Percentiles rank a stretch among this genome's conserved stretches.
Evolutionary conservation across 2,329 filamentous ascomycete species (phyloP).

Genomic region (Immersiporthe knoxdaviesiana): DNA sequence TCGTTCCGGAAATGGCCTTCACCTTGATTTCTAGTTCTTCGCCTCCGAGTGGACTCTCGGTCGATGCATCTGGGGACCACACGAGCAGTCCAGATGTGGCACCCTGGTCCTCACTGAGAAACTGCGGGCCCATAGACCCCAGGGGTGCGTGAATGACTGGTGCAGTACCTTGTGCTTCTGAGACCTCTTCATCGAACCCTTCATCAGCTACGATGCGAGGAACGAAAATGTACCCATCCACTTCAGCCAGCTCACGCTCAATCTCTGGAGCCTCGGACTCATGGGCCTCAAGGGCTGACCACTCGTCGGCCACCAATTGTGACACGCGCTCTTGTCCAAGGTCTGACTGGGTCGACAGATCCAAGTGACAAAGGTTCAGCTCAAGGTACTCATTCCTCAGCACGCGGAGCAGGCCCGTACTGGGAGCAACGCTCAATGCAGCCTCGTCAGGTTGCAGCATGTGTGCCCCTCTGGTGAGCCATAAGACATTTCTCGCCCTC

Average conservation of each 20-base stretch:
- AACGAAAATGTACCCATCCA: neutral
- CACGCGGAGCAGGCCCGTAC: neutral
- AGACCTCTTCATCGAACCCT: neutral
- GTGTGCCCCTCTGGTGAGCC: neutral
- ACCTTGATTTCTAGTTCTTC: neutral
- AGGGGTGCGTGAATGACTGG: neutral
- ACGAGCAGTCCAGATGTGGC: neutral
- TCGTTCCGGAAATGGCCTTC: neutral
- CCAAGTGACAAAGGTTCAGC: neutral
- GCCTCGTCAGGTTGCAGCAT: neutral
- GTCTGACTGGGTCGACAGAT: neutral
- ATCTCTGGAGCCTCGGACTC: neutral
- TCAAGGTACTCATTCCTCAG: neutral
- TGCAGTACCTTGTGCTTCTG: neutral
- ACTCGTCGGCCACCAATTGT: neutral
- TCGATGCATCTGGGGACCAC: neutral
- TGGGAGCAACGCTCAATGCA: neutral
- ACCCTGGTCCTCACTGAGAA: neutral
- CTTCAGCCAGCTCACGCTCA: neutral
- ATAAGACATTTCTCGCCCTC: neutral
- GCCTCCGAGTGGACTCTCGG: neutral
- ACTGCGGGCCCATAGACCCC: neutral
- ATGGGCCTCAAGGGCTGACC: neutral
- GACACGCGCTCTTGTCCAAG: neutral
- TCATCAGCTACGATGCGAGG: neutral